Conservation (phyloP, 1,139 yeast species). For the Lizanozyma gosingica region DNA sequence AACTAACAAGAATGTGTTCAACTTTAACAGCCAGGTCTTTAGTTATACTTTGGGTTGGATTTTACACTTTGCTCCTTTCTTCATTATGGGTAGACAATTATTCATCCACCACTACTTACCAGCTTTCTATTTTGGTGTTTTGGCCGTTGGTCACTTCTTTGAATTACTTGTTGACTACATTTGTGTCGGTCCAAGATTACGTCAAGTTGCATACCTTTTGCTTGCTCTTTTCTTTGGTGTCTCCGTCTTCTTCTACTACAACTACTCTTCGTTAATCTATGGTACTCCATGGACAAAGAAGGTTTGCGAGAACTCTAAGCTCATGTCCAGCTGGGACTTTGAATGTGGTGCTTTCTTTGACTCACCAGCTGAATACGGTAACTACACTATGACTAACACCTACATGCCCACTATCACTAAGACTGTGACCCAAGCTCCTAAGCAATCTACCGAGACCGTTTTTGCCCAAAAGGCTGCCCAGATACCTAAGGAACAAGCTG, state of each 20-base stretch:
- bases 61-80: constrained; percentile 79
- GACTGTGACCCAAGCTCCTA: background rate
- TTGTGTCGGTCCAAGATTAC: constrained; percentile 29
- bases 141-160: constrained; percentile 75
- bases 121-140: constrained; percentile 78
- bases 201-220: constrained; percentile 31
- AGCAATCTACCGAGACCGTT: background rate
- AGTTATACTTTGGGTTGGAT: constrained; percentile 75
- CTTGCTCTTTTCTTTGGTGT: constrained; percentile 40
- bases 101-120: constrained; percentile 92
- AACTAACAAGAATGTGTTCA: constrained; percentile 47
- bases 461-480: background rate
- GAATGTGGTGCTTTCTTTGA: constrained; percentile 56
- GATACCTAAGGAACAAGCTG: constrained; percentile 5
- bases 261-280: constrained; percentile 68
- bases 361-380: constrained; percentile 17
- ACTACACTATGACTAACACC: background rate
- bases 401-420: background rate
- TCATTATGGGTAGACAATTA: constrained; percentile 88
- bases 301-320: constrained; percentile 54
- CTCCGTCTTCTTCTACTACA: constrained; percentile 47
- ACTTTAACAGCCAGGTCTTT: constrained; percentile 64
- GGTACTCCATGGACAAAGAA: constrained; percentile 75
- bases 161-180: constrained; percentile 53
- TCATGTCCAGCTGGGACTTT: constrained; percentile 73